Evolutionary conservation across 2,329 filamentous ascomycete species (phyloP), one percentile per base, ranked within the genome.

Genomic region (Ascochyta fabae): DNA sequence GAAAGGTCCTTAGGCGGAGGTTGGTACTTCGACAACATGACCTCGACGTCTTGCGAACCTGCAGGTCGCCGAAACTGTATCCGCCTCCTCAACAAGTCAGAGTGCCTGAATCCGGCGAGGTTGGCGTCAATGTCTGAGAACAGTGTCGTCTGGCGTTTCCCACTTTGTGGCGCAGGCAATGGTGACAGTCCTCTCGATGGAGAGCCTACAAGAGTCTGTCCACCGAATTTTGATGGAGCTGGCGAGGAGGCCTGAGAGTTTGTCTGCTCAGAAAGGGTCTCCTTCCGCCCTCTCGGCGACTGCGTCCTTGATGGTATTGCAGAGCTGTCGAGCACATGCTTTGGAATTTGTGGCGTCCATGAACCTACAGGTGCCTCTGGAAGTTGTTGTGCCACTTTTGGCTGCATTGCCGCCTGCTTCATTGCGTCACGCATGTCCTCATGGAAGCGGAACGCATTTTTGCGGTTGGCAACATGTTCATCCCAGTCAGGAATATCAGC

Each of bases 371-470:
- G 68, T 23, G 59, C 53, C 27, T 75, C 70, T n/a, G 70, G 58
- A 19, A 70, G 60, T 16, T 61, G 61, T 27, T 64, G 65, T 3
- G 50, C 36, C 2, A 68, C 64, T 48, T 66, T 71, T 2, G 65
- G 58, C 29, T 68, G 70, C 24, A 66, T 64, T 16, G 69, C 68
- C 3, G 69, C 62, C 26, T 69, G 61, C 41, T 69, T 72, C 49
- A 71, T 69, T 4, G 77, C 77, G 19, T 79, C 73, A 38, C 75
- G 75, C 41, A 81, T 69, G 22, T 78, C 77, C 53, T 79, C 77
- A 26, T 80, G 73, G 29, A 80, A 77, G 44, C 75, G 76, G 47
- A 84, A 80, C 34, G 81, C 80, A 45, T 78, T 76, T 58, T 82
- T 81, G 26, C 81, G 76, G 43, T 77, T 80, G 3, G 76, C 71